Base-by-base conservation (phyloP, 805 yeast species). In the Yarrowia osloensis region DNA sequence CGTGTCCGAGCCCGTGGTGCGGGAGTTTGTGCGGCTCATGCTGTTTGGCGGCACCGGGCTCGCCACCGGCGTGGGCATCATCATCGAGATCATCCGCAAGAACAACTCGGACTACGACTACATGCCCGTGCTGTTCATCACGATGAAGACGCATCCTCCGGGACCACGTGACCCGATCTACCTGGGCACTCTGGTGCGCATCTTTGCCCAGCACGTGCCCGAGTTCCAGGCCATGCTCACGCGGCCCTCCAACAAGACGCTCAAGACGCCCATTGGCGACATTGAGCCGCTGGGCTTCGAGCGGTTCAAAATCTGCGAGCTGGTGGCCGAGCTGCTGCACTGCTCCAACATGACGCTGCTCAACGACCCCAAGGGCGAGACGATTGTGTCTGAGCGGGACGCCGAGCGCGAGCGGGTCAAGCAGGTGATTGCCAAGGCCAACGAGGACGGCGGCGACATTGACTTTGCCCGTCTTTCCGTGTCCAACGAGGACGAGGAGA, bases 291-390 rank as follows among this genome's bases (percentile, higher is more conserved):
- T 95, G 24, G 99, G 99, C 0, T 91, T 94, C 76, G 96, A 93
- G 72, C 83, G 93, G 70, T 93, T 95, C 78, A 90, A 92, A 74
- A 85, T 95, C 26, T 88, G 97, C 69, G 99, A 95, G 77, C 80
- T 95, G 65, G 86, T 95, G 59, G 99, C 99, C 0, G 99, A 95
- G 74, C 81, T 95, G 46, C 81, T 95, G 67, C 99, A 95, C 77
- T 95, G 99, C 75, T 91, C 97, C n/a, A 95, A 95, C 78, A 95
- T 95, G 98, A 91, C 89, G 0, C 81, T 92, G 21, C 82, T 95
- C 71, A 95, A 94, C 75, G 91, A 93, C 54, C 85, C 84, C 46
- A 82, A 82, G 65, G 91, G 93, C 66, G 88, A 90, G 76, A 81
- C 81, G 33, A 82, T 91, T 50, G 86, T 91, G 26, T 77, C 78